Percentiles rank a stretch among this genome's conserved stretches.
phyloP scores from a whole-genome alignment of 2,329 filamentous ascomycete genomes.

The Endoconidiophora laricicola region DNA sequence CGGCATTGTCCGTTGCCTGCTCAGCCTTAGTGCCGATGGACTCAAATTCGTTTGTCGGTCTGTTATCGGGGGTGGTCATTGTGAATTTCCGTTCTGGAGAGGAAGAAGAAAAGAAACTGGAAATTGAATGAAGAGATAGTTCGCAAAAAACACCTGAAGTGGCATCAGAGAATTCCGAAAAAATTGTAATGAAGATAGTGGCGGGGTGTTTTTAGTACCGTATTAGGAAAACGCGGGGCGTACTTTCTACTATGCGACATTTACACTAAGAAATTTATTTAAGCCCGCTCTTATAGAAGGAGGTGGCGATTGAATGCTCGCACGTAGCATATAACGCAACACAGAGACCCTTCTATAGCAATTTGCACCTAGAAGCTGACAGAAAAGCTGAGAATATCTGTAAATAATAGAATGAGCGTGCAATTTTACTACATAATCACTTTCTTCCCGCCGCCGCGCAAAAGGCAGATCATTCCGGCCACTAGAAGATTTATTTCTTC shows the following conservation, averaged over 20 bases:
- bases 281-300: constrained; percentile 3
- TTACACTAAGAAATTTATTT: constrained; percentile 6
- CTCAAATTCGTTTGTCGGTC: constrained; percentile 39
- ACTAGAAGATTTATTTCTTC: constrained; percentile 15
- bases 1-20: constrained; percentile 26
- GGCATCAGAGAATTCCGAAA: constrained; percentile 1
- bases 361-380: background rate
- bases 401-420: background rate
- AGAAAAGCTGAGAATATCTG: background rate
- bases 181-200: constrained; percentile 17
- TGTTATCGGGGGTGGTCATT: constrained; percentile 20
- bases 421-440: too few relatives aligned
- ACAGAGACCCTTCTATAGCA: background rate
- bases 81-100: constrained; percentile 24
- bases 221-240: constrained; percentile 9
- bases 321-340: background rate
- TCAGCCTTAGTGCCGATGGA: constrained; percentile 45
- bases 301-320: background rate
- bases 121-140: background rate
- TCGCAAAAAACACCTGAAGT: background rate
- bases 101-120: background rate
- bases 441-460: too few relatives aligned
- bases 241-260: background rate
- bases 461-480: too few relatives aligned
- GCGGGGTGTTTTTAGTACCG: constrained; percentile 6